Evolutionary conservation across 108 stramenopile species (phyloP).

Genomic region (Parietichytrium sp.): DNA sequence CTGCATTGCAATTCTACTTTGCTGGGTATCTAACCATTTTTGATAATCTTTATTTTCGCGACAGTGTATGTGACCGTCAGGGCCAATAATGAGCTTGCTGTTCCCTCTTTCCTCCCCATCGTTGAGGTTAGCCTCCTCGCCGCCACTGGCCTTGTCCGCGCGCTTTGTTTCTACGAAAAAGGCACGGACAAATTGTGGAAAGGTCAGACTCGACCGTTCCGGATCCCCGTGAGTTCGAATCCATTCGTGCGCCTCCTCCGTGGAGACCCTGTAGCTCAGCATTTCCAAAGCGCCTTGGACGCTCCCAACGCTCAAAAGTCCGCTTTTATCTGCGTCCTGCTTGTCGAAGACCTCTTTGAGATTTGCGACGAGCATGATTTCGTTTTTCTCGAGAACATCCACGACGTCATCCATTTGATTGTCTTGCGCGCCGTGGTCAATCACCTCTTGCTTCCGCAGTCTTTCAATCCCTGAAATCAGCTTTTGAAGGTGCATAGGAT

Average conservation of each 20-base stretch:
- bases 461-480: not conserved
- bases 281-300: not conserved
- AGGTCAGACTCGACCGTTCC: not conserved
- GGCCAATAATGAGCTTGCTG: not conserved
- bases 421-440: not conserved
- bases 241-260: not conserved
- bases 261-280: not conserved
- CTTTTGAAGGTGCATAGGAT: not conserved
- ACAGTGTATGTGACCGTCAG: slow-evolving; percentile 1
- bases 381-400: not conserved
- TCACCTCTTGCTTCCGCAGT: not conserved
- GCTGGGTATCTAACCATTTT: not conserved
- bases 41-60: not conserved
- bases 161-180: not conserved
- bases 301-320: not conserved
- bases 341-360: slow-evolving; percentile 7
- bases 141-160: not conserved
- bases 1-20: not conserved
- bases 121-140: too few species aligned
- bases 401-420: slow-evolving; percentile 16
- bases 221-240: not conserved
- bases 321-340: not conserved
- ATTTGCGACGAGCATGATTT: slow-evolving; percentile 8
- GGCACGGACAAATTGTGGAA: not conserved
- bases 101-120: not conserved